Base-by-base conservation (phyloP, 352 stramenopile genomes). In the Pythium brachiatum region DNA sequence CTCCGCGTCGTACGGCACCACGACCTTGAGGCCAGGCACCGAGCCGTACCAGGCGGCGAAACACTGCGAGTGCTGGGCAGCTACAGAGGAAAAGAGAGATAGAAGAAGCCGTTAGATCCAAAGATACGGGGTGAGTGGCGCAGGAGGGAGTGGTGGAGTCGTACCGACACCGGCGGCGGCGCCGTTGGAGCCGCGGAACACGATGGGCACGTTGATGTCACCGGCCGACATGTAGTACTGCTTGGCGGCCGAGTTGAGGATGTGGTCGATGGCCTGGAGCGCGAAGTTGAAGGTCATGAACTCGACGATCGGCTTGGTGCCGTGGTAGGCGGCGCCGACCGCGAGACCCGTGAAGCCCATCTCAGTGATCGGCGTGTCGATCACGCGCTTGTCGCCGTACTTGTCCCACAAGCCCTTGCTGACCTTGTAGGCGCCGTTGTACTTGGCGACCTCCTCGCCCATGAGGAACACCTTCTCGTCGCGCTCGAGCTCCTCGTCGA, bases 201-300 rank as follows among this genome's bases (percentile, higher is more conserved):
- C 98, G 69, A 99, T 99, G 13, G 98, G 98, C 64, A 98, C 97
- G 58, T 92, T 88, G 69, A 99, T 97, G 74, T 99, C 90, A 43
- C 98, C 98, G 53, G 93, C 97, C 59, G 83, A 97, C 98, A 99
- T 99, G 88, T 99, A 99, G 71, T 97, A 98, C 66, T 99, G 96
- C 86, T 99, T 99, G 59, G 97, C 97, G n/a, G 97, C 97, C 60
- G 90, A 98, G 78, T 99, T 99, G 53, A 99, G 89, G 70, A 99
- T 98, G 74, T 99, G 97, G 86, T 99, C 98, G 69, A 99, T 99
- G 29, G 97, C 97, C 72, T 99, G 97, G 94, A 99, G 98, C 61
- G 95, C 96, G 77, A 99, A 99, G 81, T 99, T 99, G 75, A 99
- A 99, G 26, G 97, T 99, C 98, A 99, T 99, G 79, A 99, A 99